phyloP scores from a whole-genome alignment of 352 stramenopile genomes.

The Thalassiosira mediterranea region DNA sequence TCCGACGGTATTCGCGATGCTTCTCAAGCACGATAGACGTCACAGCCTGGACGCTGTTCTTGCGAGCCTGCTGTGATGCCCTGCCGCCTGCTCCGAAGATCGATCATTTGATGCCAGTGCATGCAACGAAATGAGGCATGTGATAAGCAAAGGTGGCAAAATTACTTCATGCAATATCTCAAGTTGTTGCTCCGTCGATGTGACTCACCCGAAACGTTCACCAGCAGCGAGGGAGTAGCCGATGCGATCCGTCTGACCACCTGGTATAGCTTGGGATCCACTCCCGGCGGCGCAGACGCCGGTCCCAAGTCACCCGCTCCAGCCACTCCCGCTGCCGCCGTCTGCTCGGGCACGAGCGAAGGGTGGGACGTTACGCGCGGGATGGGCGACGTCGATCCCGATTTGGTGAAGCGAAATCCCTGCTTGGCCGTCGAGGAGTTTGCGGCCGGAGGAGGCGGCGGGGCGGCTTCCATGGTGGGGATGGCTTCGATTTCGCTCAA shows the following conservation, averaged over 20 bases:
- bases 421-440: slow-evolving; percentile 13
- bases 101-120: no score
- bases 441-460: not conserved
- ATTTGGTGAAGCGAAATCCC: slow-evolving; percentile 52
- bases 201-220: not conserved
- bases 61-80: slow-evolving; percentile 16
- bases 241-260: slow-evolving; percentile 39
- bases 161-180: no score
- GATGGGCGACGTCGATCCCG: slow-evolving; percentile 37
- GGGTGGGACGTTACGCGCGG: slow-evolving; percentile 8
- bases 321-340: no score
- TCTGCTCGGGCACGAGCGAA: slow-evolving; percentile 4
- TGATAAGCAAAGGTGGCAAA: no score
- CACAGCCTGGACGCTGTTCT: slow-evolving; percentile 37
- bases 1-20: slow-evolving; percentile 80
- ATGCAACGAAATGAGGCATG: no score
- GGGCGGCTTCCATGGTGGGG: not conserved
- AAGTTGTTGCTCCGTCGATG: not conserved
- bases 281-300: slow-evolving; percentile 2
- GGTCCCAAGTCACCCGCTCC: no score
- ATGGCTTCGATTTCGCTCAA: no score
- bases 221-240: slow-evolving; percentile 34
- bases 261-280: slow-evolving; percentile 53
- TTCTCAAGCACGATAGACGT: slow-evolving; percentile 39
- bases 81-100: slow-evolving; percentile 16